Percentiles rank a stretch among this genome's conserved stretches.
phyloP scores from a whole-genome alignment of 345 rosid species.

The Citrus sp. region DNA sequence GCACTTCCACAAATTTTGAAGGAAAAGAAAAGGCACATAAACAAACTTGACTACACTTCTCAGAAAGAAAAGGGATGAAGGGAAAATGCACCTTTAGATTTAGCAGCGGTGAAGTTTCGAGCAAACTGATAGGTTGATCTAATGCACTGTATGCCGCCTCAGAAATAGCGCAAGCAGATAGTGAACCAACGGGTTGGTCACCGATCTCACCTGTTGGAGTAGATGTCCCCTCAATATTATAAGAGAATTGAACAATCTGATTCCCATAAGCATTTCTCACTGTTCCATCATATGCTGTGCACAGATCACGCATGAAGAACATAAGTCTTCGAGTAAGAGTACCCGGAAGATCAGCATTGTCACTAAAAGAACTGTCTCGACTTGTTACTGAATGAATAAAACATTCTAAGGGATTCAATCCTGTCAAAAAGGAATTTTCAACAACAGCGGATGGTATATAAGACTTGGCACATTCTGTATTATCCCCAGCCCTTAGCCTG shows the following conservation, averaged over 20 bases:
- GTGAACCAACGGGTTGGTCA: conserved; percentile 76
- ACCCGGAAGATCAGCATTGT: conserved; percentile 96
- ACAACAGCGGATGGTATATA: conserved; percentile 77
- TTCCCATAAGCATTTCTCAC: conserved; percentile 80
- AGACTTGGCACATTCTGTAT: conserved; percentile 39
- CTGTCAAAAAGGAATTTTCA: conserved; percentile 64
- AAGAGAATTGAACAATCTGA: conserved; percentile 72
- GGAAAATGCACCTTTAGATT: conserved; percentile 55
- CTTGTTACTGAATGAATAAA: conserved; percentile 85
- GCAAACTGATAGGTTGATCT: conserved; percentile 89
- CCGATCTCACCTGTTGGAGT: conserved; percentile 33
- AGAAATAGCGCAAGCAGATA: conserved; percentile 79
- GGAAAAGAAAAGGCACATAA: not conserved
- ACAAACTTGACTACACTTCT: not conserved
- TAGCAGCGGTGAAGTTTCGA: conserved; percentile 71
- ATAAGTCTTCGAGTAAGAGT: conserved; percentile 70
- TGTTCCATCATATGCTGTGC: conserved; percentile 76
- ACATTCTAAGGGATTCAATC: conserved; percentile 78
- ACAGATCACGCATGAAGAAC: conserved; percentile 88
- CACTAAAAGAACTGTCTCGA: conserved; percentile 83
- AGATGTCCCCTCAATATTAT: conserved; percentile 30
- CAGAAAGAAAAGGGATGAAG: not conserved
- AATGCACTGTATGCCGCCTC: conserved; percentile 97
- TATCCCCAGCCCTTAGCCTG: conserved; percentile 34
- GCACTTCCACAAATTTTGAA: not conserved